A percentile compares a stretch with the other conserved stretches of the same genome.
Conservation (phyloP, 2,329 filamentous ascomycete species). For the Juglanconis sp. region DNA sequence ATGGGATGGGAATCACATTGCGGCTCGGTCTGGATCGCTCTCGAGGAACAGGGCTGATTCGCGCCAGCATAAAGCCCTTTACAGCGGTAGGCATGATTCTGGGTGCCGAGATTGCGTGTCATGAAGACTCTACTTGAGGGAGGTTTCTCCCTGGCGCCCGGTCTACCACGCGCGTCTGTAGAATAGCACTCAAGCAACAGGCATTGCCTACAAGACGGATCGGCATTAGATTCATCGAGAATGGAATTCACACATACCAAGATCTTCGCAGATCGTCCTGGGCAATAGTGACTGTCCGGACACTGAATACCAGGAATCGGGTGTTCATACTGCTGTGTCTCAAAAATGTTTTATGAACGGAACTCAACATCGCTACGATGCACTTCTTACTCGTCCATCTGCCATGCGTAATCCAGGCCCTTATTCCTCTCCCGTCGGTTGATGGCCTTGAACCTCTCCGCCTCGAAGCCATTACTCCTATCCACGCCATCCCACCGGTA, state of each 20-base stretch:
- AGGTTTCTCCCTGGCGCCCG: neutral
- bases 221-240: neutral
- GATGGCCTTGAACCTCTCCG: constrained; percentile 83
- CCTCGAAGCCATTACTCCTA: constrained; percentile 88
- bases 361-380: neutral
- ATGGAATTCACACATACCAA: neutral
- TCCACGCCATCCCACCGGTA: constrained; percentile 98
- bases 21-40: too few relatives aligned
- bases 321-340: neutral
- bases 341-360: neutral
- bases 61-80: neutral
- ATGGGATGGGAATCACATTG: neutral
- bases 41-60: neutral
- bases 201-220: neutral
- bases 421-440: constrained; percentile 75
- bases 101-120: neutral
- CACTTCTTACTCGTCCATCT: constrained; percentile 78
- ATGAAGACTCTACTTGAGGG: neutral
- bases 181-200: neutral
- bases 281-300: neutral
- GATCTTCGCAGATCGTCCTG: neutral
- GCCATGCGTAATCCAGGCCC: constrained; percentile 86
- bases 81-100: neutral
- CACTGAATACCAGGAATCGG: neutral
- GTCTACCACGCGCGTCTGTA: neutral